A percentile compares a stretch with the other conserved stretches of the same genome.
Evolutionary conservation across 202 grass and related monocot species (phyloP).

Genomic region (Saccharum hybrid): DNA sequence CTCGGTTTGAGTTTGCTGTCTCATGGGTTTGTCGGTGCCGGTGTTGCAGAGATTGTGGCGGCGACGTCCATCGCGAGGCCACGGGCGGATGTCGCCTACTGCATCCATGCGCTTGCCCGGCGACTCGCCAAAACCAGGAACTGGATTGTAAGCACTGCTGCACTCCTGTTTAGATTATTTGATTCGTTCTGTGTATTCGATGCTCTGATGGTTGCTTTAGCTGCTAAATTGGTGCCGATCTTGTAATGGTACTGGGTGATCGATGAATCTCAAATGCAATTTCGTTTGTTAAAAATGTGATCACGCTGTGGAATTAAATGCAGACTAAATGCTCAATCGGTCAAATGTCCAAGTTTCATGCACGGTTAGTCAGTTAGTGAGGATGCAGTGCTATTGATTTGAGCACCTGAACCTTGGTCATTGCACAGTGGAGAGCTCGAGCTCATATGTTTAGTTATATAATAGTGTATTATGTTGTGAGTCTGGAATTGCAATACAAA

Average conservation of each 20-base stretch:
- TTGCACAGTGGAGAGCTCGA: not conserved
- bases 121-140: constrained; percentile 84
- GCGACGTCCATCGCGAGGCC: constrained; percentile 69
- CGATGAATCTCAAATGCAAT: not conserved
- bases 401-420: not conserved
- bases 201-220: constrained; percentile 27
- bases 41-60: constrained; percentile 70
- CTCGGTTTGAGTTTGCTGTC: constrained; percentile 25
- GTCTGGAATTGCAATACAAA: not conserved
- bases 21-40: constrained; percentile 40
- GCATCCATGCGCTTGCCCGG: constrained; percentile 81
- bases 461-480: not conserved
- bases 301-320: not conserved
- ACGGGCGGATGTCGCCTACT: constrained; percentile 83
- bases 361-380: not conserved
- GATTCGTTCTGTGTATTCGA: not conserved
- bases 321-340: not conserved
- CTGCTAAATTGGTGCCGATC: not conserved
- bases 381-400: not conserved
- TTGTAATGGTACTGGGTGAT: not conserved
- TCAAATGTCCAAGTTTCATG: not conserved
- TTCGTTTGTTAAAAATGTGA: constrained; percentile 1
- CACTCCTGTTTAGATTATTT: not conserved
- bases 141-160: constrained; percentile 71
- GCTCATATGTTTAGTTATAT: not conserved